These are phyloP conservation scores for Talaromyces albobiverticillius DNA, from an alignment of 2,329 filamentous ascomycete genomes.

Conservation along the genomic window DNA sequence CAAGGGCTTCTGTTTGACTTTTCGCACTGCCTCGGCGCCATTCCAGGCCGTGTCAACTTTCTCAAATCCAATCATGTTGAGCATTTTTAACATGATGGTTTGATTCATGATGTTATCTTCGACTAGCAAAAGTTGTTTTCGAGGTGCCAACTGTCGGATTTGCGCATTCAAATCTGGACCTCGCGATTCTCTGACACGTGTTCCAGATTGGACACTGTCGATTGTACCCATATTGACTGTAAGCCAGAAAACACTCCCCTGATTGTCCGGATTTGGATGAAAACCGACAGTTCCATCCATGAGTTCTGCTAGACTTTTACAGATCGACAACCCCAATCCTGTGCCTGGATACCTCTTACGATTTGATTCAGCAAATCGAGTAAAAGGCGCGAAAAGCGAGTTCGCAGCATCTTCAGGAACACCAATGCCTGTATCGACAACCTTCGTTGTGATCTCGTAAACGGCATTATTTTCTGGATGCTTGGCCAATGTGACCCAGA, in stretches of 20 bases:
- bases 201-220: slow-evolving; percentile 28
- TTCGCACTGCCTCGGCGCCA: slow-evolving; percentile 43
- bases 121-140: slow-evolving; percentile 41
- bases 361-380: slow-evolving; percentile 54
- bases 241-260: slow-evolving; percentile 55
- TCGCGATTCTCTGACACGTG: slow-evolving; percentile 22
- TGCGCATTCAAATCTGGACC: slow-evolving; percentile 18
- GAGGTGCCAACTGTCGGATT: slow-evolving; percentile 36
- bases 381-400: slow-evolving; percentile 56
- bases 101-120: slow-evolving; percentile 46
- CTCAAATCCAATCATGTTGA: slow-evolving; percentile 40
- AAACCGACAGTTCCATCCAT: slow-evolving; percentile 56
- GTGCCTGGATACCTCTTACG: slow-evolving; percentile 56
- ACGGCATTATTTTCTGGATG: slow-evolving; percentile 39
- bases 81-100: slow-evolving; percentile 38
- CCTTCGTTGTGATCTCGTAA: slow-evolving; percentile 51
- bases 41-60: slow-evolving; percentile 43
- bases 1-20: slow-evolving; percentile 40
- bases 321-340: slow-evolving; percentile 57
- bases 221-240: slow-evolving; percentile 43
- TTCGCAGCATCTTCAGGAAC: slow-evolving; percentile 45
- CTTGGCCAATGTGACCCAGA: slow-evolving; percentile 40
- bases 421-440: slow-evolving; percentile 56
- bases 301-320: slow-evolving; percentile 54
- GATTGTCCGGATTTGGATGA: slow-evolving; percentile 41